These are phyloP conservation scores for Neltuma alba DNA, from an alignment of 306 rosid species.

Conservation along the genomic window DNA sequence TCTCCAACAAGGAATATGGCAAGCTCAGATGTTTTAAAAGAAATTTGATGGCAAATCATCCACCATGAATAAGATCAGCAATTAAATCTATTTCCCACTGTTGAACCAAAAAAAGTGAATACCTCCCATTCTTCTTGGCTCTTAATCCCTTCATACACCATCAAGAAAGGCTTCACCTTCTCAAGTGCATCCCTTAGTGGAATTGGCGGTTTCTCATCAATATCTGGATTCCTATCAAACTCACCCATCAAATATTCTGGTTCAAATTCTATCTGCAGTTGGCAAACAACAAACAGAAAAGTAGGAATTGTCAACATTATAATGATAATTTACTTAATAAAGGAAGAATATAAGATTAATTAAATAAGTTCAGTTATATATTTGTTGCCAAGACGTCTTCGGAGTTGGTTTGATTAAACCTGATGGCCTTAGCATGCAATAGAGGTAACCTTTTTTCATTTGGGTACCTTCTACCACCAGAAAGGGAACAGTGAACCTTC, in stretches of 20 bases:
- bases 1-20: neutral
- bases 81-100: constrained; percentile 76
- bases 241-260: constrained; percentile 88
- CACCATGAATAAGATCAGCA: constrained; percentile 24
- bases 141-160: constrained; percentile 84
- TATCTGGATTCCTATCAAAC: constrained; percentile 80
- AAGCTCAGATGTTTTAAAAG: neutral
- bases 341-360: constrained; percentile 8
- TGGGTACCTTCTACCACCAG: constrained; percentile 8
- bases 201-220: constrained; percentile 84
- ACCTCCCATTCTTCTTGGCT: constrained; percentile 99
- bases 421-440: constrained; percentile 3
- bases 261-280: constrained; percentile 86
- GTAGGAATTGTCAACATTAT: constrained; percentile 1
- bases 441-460: constrained; percentile 15
- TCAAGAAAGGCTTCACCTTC: constrained; percentile 93
- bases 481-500: neutral
- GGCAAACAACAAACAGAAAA: constrained; percentile 28
- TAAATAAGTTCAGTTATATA: neutral
- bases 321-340: neutral
- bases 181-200: constrained; percentile 85
- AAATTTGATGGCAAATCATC: neutral
- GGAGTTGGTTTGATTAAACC: neutral
- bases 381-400: neutral
- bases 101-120: neutral